Percentiles rank a stretch among this genome's conserved stretches.
Conservation (phyloP, 805 yeast species). For the Kluyveromyces siamensis region DNA sequence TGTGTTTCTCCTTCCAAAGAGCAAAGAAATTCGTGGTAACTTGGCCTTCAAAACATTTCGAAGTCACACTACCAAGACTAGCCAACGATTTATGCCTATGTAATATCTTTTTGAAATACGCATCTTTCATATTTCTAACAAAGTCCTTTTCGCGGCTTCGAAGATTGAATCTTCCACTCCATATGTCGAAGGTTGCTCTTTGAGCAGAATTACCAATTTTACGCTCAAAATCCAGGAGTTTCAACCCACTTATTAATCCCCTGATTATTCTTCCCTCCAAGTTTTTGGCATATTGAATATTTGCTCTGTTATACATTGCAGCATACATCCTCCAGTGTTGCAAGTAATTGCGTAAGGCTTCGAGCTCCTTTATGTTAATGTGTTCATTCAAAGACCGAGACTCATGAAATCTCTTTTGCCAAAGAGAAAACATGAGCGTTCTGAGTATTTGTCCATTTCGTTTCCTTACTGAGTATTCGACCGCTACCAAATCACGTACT, state of each 20-base stretch:
- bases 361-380: conserved; percentile 2
- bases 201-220: neutral
- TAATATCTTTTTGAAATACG: conserved; percentile 4
- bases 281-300: neutral
- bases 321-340: conserved; percentile 5
- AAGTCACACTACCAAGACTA: conserved; percentile 1
- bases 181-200: conserved; percentile 1
- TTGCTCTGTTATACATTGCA: neutral
- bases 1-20: neutral
- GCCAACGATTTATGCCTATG: neutral
- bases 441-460: conserved; percentile 4
- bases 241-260: neutral
- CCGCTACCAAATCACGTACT: neutral
- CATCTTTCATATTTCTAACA: neutral
- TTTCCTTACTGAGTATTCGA: neutral
- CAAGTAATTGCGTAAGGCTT: conserved; percentile 2
- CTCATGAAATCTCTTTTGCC: conserved; percentile 16
- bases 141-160: neutral
- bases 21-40: neutral
- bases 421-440: conserved; percentile 11
- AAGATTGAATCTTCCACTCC: conserved; percentile 7
- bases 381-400: conserved; percentile 9
- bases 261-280: neutral
- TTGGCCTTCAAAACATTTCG: conserved; percentile 1
- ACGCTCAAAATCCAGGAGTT: neutral